These are phyloP conservation scores for Rhizopogon vulgaris DNA, from an alignment of 768 basidiomycete genomes.

Conservation along the genomic window DNA sequence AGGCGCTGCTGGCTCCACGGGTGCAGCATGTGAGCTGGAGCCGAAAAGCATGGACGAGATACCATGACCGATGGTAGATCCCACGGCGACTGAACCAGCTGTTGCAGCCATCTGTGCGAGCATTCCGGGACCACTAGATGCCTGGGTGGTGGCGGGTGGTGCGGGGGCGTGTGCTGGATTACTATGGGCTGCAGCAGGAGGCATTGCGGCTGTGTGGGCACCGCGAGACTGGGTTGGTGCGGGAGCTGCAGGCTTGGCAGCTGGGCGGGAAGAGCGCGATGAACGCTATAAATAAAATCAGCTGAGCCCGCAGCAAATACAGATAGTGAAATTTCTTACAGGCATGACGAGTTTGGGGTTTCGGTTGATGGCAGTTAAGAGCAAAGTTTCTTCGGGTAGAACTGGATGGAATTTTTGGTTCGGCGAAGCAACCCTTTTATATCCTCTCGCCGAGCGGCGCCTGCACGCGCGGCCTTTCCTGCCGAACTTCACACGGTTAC, in stretches of 20 bases:
- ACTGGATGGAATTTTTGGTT: slow-evolving; percentile 10
- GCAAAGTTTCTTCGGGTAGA: slow-evolving; percentile 5
- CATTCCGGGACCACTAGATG: slow-evolving; percentile 59
- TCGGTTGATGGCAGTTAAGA: slow-evolving; percentile 10
- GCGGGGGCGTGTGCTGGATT: slow-evolving; percentile 38
- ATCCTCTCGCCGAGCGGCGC: background rate
- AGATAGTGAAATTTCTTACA: slow-evolving; percentile 29
- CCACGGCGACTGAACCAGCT: slow-evolving; percentile 84
- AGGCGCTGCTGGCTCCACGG: slow-evolving; percentile 46
- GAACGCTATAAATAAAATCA: slow-evolving; percentile 45
- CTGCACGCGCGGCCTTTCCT: slow-evolving; percentile 10
- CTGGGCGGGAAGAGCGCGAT: slow-evolving; percentile 67
- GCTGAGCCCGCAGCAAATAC: background rate
- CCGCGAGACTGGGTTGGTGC: slow-evolving; percentile 38
- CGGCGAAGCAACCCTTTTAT: slow-evolving; percentile 15
- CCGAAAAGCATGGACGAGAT: slow-evolving; percentile 88
- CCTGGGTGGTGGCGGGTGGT: slow-evolving; percentile 31
- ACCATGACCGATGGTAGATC: slow-evolving; percentile 87
- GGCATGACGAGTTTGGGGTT: slow-evolving; percentile 32
- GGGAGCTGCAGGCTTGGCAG: slow-evolving; percentile 47
- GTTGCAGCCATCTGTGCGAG: slow-evolving; percentile 84
- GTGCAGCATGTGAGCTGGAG: slow-evolving; percentile 39
- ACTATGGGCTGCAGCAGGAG: slow-evolving; percentile 33
- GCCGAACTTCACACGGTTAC: background rate
- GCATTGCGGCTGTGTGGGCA: slow-evolving; percentile 45